phyloP scores from a whole-genome alignment of 495 filamentous ascomycete genomes.

The Alectoria sarmentosa region DNA sequence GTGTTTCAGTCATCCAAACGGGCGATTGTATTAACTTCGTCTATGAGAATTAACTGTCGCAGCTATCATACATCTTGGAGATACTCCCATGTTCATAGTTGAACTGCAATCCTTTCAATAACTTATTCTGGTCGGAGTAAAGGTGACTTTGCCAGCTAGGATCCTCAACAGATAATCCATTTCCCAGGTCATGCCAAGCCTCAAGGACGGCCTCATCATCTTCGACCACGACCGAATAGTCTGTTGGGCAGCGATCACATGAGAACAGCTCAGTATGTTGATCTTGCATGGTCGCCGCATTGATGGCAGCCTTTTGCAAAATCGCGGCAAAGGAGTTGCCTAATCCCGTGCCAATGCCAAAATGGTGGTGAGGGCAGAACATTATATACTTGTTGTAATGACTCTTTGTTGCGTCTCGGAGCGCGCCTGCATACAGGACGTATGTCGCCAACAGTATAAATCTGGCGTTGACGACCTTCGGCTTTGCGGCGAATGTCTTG shows the following conservation, averaged over 20 bases:
- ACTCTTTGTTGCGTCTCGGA: slow-evolving; percentile 15
- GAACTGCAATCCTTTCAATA: slow-evolving; percentile 11
- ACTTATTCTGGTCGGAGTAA: slow-evolving; percentile 3
- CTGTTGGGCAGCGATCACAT: slow-evolving; percentile 18
- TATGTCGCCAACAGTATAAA: slow-evolving; percentile 17
- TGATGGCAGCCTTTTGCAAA: slow-evolving; percentile 13
- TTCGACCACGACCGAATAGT: slow-evolving; percentile 15
- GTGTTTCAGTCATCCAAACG: slow-evolving; percentile 3
- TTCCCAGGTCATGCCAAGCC: slow-evolving; percentile 18
- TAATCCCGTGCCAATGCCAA: slow-evolving; percentile 15
- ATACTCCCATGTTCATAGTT: slow-evolving; percentile 17
- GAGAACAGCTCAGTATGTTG: slow-evolving; percentile 11
- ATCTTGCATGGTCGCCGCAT: slow-evolving; percentile 13
- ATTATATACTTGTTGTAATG: slow-evolving; percentile 8
- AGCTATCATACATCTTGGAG: slow-evolving; percentile 15
- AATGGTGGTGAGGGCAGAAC: slow-evolving; percentile 16
- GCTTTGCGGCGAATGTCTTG: slow-evolving; percentile 17
- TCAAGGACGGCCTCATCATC: slow-evolving; percentile 13
- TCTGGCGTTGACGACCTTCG: slow-evolving; percentile 15
- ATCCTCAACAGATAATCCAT: slow-evolving; percentile 15
- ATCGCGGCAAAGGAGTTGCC: slow-evolving; percentile 15
- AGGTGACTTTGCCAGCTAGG: slow-evolving; percentile 18
- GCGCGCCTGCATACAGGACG: slow-evolving; percentile 15
- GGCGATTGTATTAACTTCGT: slow-evolving; percentile 11
- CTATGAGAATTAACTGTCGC: slow-evolving; percentile 7